Percentiles rank a stretch among this genome's conserved stretches.
Evolutionary conservation across 495 filamentous ascomycete genomes (phyloP).

Genomic region (Ascobolus immersus): DNA sequence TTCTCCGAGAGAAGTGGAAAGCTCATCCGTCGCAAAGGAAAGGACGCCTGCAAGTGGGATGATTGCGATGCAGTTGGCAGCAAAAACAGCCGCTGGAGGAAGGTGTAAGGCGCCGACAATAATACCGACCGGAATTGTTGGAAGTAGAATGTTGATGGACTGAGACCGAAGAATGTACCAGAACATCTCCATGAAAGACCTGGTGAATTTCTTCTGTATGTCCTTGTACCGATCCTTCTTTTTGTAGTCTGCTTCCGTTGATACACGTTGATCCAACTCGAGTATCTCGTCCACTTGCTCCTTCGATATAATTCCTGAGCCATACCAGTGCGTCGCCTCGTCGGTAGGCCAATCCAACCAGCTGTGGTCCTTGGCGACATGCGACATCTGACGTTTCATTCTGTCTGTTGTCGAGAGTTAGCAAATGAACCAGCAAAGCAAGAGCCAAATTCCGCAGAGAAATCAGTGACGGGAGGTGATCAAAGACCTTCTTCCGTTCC

Average conservation of each 20-base stretch:
- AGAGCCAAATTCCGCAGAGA: too few relatives aligned
- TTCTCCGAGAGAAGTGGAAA: constrained; percentile 60
- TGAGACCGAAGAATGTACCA: constrained; percentile 17
- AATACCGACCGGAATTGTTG: constrained; percentile 81
- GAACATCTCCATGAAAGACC: not conserved
- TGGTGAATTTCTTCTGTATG: not conserved
- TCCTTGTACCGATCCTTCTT: not conserved
- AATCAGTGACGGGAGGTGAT: too few relatives aligned
- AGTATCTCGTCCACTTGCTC: not conserved
- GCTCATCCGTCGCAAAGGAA: constrained; percentile 87
- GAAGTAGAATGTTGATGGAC: constrained; percentile 55
- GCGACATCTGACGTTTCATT: too few relatives aligned
- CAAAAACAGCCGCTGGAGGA: constrained; percentile 54
- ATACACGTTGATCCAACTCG: not conserved
- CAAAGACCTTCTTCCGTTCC: too few relatives aligned
- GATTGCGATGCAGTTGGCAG: constrained; percentile 86
- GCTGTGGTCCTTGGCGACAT: too few relatives aligned
- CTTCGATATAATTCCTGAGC: too few relatives aligned
- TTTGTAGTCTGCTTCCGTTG: not conserved
- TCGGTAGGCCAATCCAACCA: too few relatives aligned
- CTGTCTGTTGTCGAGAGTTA: too few relatives aligned
- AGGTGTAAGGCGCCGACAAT: constrained; percentile 44
- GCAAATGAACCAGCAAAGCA: too few relatives aligned
- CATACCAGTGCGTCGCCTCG: too few relatives aligned
- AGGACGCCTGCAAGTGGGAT: constrained; percentile 77